These are phyloP conservation scores for Penicillium cataractarum DNA, from an alignment of 495 filamentous ascomycete genomes.

Conservation along the genomic window DNA sequence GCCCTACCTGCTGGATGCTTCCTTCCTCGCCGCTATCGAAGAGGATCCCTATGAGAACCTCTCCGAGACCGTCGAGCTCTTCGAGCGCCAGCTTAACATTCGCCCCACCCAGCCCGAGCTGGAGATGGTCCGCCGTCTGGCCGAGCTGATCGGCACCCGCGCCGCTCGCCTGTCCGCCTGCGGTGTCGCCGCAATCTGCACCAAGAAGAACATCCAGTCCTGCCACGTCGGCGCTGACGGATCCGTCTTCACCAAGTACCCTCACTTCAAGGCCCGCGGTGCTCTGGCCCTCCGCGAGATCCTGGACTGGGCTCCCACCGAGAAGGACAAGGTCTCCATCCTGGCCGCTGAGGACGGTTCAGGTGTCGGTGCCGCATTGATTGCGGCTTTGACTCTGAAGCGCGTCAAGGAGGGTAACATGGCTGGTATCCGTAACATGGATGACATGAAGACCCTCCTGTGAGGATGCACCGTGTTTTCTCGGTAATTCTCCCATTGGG, in stretches of 20 bases:
- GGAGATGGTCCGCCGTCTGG: slow-evolving; percentile 82
- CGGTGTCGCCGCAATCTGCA: slow-evolving; percentile 92
- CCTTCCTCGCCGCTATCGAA: slow-evolving; percentile 94
- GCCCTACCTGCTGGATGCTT: slow-evolving; percentile 85
- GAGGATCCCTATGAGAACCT: slow-evolving; percentile 95
- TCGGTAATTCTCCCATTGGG: not conserved
- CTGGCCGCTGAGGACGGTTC: slow-evolving; percentile 89
- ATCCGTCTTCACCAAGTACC: slow-evolving; percentile 97
- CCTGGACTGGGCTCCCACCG: slow-evolving; percentile 80
- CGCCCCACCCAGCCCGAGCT: slow-evolving; percentile 71
- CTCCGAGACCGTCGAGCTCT: slow-evolving; percentile 79
- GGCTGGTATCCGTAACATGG: slow-evolving; percentile 76
- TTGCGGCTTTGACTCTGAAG: slow-evolving; percentile 91
- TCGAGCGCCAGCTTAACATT: slow-evolving; percentile 73
- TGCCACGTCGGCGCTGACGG: slow-evolving; percentile 97
- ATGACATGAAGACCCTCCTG: slow-evolving; percentile 49
- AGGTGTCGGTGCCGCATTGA: slow-evolving; percentile 94
- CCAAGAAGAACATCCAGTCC: slow-evolving; percentile 83
- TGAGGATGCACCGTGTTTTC: slow-evolving; percentile 15
- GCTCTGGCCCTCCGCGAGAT: slow-evolving; percentile 90
- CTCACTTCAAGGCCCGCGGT: slow-evolving; percentile 91
- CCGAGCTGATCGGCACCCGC: slow-evolving; percentile 92
- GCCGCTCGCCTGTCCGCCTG: slow-evolving; percentile 91
- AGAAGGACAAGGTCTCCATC: slow-evolving; percentile 84
- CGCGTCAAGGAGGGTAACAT: slow-evolving; percentile 76